These are phyloP conservation scores for Trichoderma polysporum DNA, from an alignment of 2,329 filamentous ascomycete genomes.

Conservation along the genomic window DNA sequence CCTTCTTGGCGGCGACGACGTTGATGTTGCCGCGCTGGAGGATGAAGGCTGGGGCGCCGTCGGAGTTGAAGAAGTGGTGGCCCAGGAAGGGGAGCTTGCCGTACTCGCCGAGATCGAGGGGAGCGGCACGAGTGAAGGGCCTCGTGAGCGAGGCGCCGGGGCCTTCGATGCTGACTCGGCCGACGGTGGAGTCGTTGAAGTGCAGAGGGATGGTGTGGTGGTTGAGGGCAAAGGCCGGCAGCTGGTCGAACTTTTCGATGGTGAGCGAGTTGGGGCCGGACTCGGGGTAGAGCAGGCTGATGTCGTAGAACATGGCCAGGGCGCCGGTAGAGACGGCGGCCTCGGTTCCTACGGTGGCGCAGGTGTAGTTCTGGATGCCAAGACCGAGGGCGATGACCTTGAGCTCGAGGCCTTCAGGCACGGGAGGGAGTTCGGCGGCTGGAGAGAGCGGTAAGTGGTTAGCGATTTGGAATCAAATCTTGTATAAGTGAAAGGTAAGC, in stretches of 20 bases:
- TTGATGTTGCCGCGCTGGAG: slow-evolving; percentile 43
- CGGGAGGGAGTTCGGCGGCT: slow-evolving; percentile 47
- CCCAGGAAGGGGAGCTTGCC: slow-evolving; percentile 51
- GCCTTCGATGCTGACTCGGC: slow-evolving; percentile 31
- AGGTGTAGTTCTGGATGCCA: slow-evolving; percentile 70
- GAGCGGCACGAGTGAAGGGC: slow-evolving; percentile 45
- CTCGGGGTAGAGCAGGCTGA: slow-evolving; percentile 51
- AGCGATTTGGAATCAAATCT: too few relatives aligned
- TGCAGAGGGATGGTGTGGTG: slow-evolving; percentile 49
- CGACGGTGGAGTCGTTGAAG: slow-evolving; percentile 35
- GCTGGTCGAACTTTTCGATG: slow-evolving; percentile 38
- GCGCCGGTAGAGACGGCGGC: slow-evolving; percentile 50
- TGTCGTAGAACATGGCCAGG: slow-evolving; percentile 60
- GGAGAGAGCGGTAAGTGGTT: background rate
- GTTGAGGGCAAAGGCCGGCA: slow-evolving; percentile 44
- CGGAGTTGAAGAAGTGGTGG: slow-evolving; percentile 64
- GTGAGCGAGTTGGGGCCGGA: slow-evolving; percentile 40
- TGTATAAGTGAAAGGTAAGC: background rate
- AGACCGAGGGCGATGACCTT: slow-evolving; percentile 61
- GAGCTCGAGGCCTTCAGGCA: slow-evolving; percentile 41
- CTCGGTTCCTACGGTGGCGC: slow-evolving; percentile 40
- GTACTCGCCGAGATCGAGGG: slow-evolving; percentile 40
- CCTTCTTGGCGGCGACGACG: slow-evolving; percentile 50
- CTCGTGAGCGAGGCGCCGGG: slow-evolving; percentile 45
- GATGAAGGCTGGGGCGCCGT: slow-evolving; percentile 59